Base-by-base conservation (phyloP, 257 asterid genomes). In the Solanum sejunctum region DNA sequence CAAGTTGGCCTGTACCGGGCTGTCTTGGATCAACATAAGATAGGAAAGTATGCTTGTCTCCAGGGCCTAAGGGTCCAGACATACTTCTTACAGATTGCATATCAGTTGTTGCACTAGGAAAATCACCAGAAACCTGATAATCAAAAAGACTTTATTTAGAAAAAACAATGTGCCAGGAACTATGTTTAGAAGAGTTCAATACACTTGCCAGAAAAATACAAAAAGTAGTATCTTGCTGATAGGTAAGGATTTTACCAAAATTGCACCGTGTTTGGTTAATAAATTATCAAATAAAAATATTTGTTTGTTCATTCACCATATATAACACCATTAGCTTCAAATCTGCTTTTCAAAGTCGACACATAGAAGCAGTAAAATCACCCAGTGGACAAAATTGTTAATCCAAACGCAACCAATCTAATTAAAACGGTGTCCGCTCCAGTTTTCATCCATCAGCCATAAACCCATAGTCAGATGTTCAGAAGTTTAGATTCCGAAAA, bases 31-130 rank as follows among this genome's bases (percentile, higher is more conserved):
- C 99, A 51, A 96, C 92, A 84, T 93, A 94, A 82, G 97, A 94
- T 67, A 91, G 63, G 61, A 82, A 83, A 16, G 96, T 93, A 81
- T 85, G 88, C 86, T 91, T 95, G 72, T 96, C 99, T 54, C 95
- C 95, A 16, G 98, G 98, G 84, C 98, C 98, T 90, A 96, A 90
- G 81, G 98, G 99, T 80, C 98, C 99, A 32, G 99, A 96, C 43
- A 93, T 96, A 90, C 99, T 96, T 90, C 99, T 91, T 39, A 96
- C 90, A 20, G 99, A 96, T 84, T 92, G 91, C 41, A 96, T 93
- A 87, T 93, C 98, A 80, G 93, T 92, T 20, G 91, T 87, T 47
- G 93, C 93, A 84, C 92, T 91, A 28, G 97, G 97, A 82, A 94
- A 89, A 89, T 95, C 99, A 32, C 98, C 97, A 81, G 99, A 95